phyloP scores from a whole-genome alignment of 116 monocot species.

The Zostera marina region DNA sequence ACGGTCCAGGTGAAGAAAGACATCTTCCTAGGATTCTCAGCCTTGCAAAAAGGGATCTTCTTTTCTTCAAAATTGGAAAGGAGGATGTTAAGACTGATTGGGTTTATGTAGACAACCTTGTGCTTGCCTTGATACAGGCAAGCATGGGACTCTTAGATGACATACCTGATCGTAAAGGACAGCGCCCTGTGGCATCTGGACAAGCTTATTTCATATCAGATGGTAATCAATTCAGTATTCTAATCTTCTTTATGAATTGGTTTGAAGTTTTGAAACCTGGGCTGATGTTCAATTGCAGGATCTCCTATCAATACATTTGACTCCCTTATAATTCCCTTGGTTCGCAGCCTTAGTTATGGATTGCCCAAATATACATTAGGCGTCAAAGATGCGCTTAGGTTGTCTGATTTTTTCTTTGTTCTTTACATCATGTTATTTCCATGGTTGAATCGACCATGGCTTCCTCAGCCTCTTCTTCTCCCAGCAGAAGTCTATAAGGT shows the following conservation, averaged over 20 bases:
- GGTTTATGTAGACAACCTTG: slow-evolving; percentile 92
- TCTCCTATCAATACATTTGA: slow-evolving; percentile 65
- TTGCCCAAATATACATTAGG: slow-evolving; percentile 40
- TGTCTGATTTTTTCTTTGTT: slow-evolving; percentile 36
- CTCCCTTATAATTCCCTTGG: slow-evolving; percentile 46
- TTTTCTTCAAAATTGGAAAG: slow-evolving; percentile 61
- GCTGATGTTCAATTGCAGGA: slow-evolving; percentile 34
- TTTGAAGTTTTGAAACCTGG: no score
- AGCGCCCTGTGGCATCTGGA: slow-evolving; percentile 71
- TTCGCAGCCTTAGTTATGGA: slow-evolving; percentile 51
- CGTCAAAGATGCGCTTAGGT: slow-evolving; percentile 30
- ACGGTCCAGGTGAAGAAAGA: slow-evolving; percentile 94
- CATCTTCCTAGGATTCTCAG: slow-evolving; percentile 80
- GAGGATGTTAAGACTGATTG: slow-evolving; percentile 70
- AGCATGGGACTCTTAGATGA: slow-evolving; percentile 88
- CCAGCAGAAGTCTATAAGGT: slow-evolving; percentile 98
- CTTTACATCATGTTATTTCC: slow-evolving; percentile 60
- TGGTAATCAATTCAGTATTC: slow-evolving; percentile 28
- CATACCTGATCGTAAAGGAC: slow-evolving; percentile 47
- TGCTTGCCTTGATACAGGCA: slow-evolving; percentile 75
- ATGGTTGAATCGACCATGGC: slow-evolving; percentile 56
- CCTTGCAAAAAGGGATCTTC: slow-evolving; percentile 64
- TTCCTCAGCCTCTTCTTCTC: slow-evolving; percentile 80
- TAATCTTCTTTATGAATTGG: background rate
- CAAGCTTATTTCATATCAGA: slow-evolving; percentile 94